Conservation (phyloP, 73 alveolate species). For the Breviolum minutum region DNA sequence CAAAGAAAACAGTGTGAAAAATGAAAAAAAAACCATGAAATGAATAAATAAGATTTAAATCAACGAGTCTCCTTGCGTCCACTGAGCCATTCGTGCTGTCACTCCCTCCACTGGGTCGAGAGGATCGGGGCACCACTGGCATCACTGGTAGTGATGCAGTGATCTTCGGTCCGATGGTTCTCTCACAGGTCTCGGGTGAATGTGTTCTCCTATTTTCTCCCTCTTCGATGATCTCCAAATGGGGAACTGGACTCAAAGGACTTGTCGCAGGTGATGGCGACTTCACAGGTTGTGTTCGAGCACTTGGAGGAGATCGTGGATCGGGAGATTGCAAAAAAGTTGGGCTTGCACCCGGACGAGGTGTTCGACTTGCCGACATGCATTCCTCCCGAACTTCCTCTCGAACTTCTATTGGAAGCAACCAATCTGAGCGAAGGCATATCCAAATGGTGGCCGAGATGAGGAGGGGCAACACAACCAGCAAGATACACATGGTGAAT, state of each 20-base stretch:
- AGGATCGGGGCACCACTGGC: conserved; percentile 78
- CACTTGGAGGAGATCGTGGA: conserved; percentile 37
- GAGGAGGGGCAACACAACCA: conserved; percentile 70
- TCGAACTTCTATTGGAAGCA: conserved; percentile 49
- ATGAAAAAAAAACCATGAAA: background rate
- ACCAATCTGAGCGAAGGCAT: conserved; percentile 78
- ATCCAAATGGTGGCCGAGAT: conserved; percentile 47
- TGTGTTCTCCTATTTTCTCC: background rate
- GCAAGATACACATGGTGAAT: conserved; percentile 65
- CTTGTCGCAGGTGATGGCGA: conserved; percentile 31
- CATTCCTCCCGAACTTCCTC: conserved; percentile 47
- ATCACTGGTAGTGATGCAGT: conserved; percentile 58
- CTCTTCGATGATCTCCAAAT: conserved; percentile 36
- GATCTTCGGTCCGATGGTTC: conserved; percentile 51
- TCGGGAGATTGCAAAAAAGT: background rate
- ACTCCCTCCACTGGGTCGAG: conserved; percentile 69
- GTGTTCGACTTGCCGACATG: conserved; percentile 14
- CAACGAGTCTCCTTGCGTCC: conserved; percentile 26
- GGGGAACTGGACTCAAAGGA: conserved; percentile 41
- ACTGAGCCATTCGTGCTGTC: conserved; percentile 23
- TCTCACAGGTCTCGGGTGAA: background rate
- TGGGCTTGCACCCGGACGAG: conserved; percentile 20
- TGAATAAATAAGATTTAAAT: background rate
- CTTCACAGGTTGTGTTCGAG: conserved; percentile 40
- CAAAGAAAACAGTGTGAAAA: background rate